A percentile compares a stretch with the other conserved stretches of the same genome.
These are phyloP conservation scores for Starmerella riodocensis DNA, from an alignment of 805 yeast species.

Conservation along the genomic window DNA sequence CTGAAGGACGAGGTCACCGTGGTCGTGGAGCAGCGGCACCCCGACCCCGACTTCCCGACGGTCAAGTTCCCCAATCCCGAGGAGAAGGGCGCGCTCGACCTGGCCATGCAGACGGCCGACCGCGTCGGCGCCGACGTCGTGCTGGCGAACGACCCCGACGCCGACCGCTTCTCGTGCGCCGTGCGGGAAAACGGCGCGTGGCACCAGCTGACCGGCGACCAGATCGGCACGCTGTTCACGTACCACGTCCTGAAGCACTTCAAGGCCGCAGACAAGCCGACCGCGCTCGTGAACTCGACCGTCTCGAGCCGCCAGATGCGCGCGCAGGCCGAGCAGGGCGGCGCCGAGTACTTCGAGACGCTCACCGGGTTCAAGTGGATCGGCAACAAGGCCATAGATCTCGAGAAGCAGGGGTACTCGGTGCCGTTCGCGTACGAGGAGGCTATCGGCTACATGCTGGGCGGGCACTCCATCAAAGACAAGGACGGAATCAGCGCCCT, in stretches of 20 bases:
- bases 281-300: slow-evolving; percentile 69
- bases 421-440: slow-evolving; percentile 93
- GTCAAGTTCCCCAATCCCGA: slow-evolving; percentile 92
- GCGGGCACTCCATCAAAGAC: slow-evolving; percentile 45
- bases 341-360: slow-evolving; percentile 62
- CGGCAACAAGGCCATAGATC: slow-evolving; percentile 71
- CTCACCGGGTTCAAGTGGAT: slow-evolving; percentile 97
- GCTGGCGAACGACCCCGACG: slow-evolving; percentile 91
- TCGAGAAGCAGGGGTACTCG: slow-evolving; percentile 45
- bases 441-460: slow-evolving; percentile 89
- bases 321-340: slow-evolving; percentile 49
- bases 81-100: slow-evolving; percentile 76
- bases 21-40: slow-evolving; percentile 54
- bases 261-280: slow-evolving; percentile 3
- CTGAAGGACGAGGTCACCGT: slow-evolving; percentile 27
- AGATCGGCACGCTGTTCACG: slow-evolving; percentile 77
- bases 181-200: slow-evolving; percentile 41
- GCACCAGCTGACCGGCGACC: slow-evolving; percentile 82
- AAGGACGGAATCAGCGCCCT: slow-evolving; percentile 88
- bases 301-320: slow-evolving; percentile 77
- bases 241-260: slow-evolving; percentile 33
- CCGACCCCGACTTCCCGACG: slow-evolving; percentile 79
- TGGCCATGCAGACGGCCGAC: slow-evolving; percentile 56
- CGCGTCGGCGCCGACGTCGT: slow-evolving; percentile 39
- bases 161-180: slow-evolving; percentile 83